Evolutionary conservation across 345 rosid genomes (phyloP).

Genomic region (Brassica rapa): DNA sequence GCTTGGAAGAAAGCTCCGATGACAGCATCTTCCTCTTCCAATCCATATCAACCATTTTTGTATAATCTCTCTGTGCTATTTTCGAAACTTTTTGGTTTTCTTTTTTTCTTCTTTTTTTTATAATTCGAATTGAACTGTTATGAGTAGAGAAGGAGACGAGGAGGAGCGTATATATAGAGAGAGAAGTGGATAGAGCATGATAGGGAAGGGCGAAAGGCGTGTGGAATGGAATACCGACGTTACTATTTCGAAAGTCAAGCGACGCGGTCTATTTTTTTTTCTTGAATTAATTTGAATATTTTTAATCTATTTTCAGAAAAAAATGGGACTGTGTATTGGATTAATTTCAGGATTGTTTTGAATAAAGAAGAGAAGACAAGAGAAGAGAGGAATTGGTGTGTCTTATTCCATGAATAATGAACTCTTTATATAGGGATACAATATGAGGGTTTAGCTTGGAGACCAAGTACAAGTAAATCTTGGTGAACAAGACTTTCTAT

Average conservation of each 20-base stretch:
- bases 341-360: slow-evolving; percentile 14
- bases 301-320: background rate
- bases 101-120: background rate
- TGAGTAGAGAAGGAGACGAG: background rate
- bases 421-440: too few relatives aligned
- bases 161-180: slow-evolving; percentile 35
- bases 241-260: slow-evolving; percentile 34
- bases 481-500: too few relatives aligned
- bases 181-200: slow-evolving; percentile 16
- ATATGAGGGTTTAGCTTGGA: too few relatives aligned
- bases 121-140: background rate
- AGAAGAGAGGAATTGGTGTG: too few relatives aligned
- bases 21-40: slow-evolving; percentile 52
- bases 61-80: background rate
- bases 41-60: slow-evolving; percentile 71
- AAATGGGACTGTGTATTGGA: slow-evolving; percentile 31
- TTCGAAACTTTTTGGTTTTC: background rate
- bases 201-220: slow-evolving; percentile 23
- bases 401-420: too few relatives aligned
- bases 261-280: slow-evolving; percentile 36
- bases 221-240: slow-evolving; percentile 37
- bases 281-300: background rate
- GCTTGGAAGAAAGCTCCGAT: slow-evolving; percentile 45
- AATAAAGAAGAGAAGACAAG: too few relatives aligned
- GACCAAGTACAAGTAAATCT: too few relatives aligned